Evolutionary conservation across 225 moss, liverwort and hornwort species (phyloP).

Genomic region (Rhytidiadelphus loreus): DNA sequence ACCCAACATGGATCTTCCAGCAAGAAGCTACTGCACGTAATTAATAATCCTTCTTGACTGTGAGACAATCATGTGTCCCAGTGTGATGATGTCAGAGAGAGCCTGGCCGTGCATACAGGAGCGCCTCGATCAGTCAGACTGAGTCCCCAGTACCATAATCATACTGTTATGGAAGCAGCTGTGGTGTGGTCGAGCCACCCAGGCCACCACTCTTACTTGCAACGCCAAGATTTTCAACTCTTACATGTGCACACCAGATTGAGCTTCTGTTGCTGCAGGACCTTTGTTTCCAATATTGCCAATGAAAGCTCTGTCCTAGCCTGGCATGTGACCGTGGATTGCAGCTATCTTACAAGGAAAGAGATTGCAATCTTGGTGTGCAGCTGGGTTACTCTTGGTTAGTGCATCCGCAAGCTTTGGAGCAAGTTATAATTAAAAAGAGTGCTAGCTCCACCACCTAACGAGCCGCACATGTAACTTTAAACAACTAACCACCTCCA

Average conservation of each 20-base stretch:
- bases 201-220: not conserved
- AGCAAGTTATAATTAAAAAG: not conserved
- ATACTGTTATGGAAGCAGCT: not conserved
- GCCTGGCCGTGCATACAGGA: not conserved
- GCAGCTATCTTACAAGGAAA: not conserved
- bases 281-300: not conserved
- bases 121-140: not conserved
- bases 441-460: not conserved
- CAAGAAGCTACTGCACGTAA: not conserved
- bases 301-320: not conserved
- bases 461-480: not conserved
- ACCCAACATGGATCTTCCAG: not conserved
- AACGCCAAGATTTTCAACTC: not conserved
- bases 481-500: not conserved
- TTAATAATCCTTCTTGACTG: not conserved
- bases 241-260: not conserved
- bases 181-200: not conserved
- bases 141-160: not conserved
- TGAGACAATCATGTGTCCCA: not conserved
- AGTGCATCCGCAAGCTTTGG: not conserved
- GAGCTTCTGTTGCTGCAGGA: not conserved
- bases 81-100: not conserved
- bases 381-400: not conserved
- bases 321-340: not conserved
- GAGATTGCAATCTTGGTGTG: not conserved